Evolutionary conservation across 2,329 filamentous ascomycete species (phyloP).

Genomic region (Fusarium udum): DNA sequence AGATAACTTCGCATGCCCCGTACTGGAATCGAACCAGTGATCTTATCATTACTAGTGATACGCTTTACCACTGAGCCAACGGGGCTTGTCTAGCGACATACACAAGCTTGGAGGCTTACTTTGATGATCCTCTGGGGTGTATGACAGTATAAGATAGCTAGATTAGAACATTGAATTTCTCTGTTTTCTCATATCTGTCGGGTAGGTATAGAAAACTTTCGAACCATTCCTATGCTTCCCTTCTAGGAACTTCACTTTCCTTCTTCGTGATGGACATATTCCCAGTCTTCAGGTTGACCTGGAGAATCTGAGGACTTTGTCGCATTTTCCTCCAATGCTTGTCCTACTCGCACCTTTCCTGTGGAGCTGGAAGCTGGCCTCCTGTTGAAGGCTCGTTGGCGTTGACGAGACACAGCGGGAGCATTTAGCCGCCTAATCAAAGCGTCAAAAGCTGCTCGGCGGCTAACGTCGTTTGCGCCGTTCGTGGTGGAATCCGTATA

Average conservation of each 20-base stretch:
- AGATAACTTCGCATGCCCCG: constrained; percentile 32
- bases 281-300: not conserved
- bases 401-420: not conserved
- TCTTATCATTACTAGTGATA: constrained; percentile 51
- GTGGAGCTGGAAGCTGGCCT: not conserved
- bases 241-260: no score
- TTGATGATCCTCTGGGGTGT: rapidly evolving
- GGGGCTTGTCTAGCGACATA: constrained; percentile 21
- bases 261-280: no score
- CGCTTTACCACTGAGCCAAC: constrained; percentile 51
- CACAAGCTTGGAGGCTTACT: not conserved
- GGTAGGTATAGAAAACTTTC: not conserved
- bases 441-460: no score
- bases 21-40: constrained; percentile 49
- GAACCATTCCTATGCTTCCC: not conserved
- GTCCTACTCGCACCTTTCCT: no score
- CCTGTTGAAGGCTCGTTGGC: not conserved
- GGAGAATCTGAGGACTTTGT: not conserved
- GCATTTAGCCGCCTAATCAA: no score
- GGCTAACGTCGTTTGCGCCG: not conserved
- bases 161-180: not conserved
- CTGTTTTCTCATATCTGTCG: not conserved
- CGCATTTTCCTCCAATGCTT: not conserved
- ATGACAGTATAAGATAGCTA: not conserved
- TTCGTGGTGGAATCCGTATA: not conserved